These are phyloP conservation scores for Oryza longistaminata DNA, from an alignment of 176 grass and related monocot species.

Conservation along the genomic window DNA sequence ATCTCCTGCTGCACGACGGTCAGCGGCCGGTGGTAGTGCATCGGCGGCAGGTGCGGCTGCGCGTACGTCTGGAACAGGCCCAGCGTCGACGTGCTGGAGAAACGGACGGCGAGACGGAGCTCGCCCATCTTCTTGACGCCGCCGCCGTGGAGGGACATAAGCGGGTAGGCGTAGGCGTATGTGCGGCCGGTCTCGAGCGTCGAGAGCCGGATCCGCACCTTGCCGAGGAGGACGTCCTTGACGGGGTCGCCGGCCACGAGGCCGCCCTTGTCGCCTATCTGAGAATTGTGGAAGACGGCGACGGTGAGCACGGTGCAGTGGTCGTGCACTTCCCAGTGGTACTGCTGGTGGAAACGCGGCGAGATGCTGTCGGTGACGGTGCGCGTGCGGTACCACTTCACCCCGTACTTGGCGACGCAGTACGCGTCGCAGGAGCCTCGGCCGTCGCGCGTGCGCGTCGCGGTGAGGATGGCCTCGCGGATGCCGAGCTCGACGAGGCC, in stretches of 20 bases:
- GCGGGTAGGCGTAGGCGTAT: slow-evolving; percentile 80
- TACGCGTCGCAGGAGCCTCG: slow-evolving; percentile 72
- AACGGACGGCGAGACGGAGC: slow-evolving; percentile 65
- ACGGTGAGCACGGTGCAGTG: slow-evolving; percentile 76
- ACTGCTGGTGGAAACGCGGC: slow-evolving; percentile 76
- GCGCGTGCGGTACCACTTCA: slow-evolving; percentile 76
- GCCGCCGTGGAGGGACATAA: slow-evolving; percentile 54
- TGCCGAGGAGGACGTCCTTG: slow-evolving; percentile 74
- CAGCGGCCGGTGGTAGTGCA: slow-evolving; percentile 68
- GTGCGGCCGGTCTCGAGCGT: slow-evolving; percentile 77
- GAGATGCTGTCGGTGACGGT: slow-evolving; percentile 71
- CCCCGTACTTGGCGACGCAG: slow-evolving; percentile 85
- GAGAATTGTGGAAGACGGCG: slow-evolving; percentile 83
- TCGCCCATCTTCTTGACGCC: slow-evolving; percentile 78
- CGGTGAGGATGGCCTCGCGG: slow-evolving; percentile 49
- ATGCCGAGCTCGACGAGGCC: slow-evolving; percentile 79
- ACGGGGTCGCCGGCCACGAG: slow-evolving; percentile 44
- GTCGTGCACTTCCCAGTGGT: slow-evolving; percentile 82
- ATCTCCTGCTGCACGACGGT: slow-evolving; percentile 66
- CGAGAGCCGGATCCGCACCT: slow-evolving; percentile 77
- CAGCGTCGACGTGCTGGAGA: slow-evolving; percentile 53
- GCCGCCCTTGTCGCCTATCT: slow-evolving; percentile 62
- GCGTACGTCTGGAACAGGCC: slow-evolving; percentile 58
- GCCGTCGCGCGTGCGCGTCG: slow-evolving; percentile 59
- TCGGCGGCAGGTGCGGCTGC: slow-evolving; percentile 56